Percentiles rank a stretch among this genome's conserved stretches.
phyloP scores from a whole-genome alignment of 371 early-diverging fungal species.

The Mucor sp. region DNA sequence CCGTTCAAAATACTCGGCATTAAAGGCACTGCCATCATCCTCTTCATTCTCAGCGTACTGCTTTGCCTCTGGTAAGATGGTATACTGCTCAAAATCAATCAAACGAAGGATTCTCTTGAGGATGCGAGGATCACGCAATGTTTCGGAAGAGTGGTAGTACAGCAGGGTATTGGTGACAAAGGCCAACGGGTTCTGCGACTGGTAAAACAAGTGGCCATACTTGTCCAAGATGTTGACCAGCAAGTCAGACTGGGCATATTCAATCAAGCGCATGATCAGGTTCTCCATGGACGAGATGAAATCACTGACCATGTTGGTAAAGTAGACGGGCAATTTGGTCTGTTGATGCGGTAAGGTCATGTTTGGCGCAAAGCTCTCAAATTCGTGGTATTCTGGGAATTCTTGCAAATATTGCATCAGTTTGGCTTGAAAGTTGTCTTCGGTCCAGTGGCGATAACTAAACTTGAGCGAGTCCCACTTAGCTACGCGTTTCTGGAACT shows the following conservation, averaged over 20 bases:
- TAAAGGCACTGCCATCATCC: slow-evolving; percentile 43
- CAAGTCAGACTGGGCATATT: slow-evolving; percentile 63
- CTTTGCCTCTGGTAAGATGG: slow-evolving; percentile 53
- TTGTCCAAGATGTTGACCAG: slow-evolving; percentile 65
- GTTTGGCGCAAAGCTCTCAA: slow-evolving; percentile 63
- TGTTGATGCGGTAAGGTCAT: slow-evolving; percentile 51
- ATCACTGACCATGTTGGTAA: slow-evolving; percentile 69
- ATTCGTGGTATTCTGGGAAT: slow-evolving; percentile 77
- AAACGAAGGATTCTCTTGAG: slow-evolving; percentile 51
- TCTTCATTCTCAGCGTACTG: slow-evolving; percentile 43
- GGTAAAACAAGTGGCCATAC: slow-evolving; percentile 67
- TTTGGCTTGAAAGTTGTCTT: slow-evolving; percentile 69
- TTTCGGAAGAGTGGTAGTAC: slow-evolving; percentile 69
- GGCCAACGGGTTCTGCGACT: slow-evolving; percentile 70
- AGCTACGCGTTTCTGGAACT: slow-evolving; percentile 59
- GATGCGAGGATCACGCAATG: slow-evolving; percentile 58
- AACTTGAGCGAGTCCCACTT: slow-evolving; percentile 71
- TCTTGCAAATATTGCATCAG: slow-evolving; percentile 62
- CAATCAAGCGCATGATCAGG: slow-evolving; percentile 70
- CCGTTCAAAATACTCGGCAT: slow-evolving; percentile 57
- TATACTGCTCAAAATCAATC: slow-evolving; percentile 59
- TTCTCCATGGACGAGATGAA: slow-evolving; percentile 70
- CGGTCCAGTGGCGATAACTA: slow-evolving; percentile 73
- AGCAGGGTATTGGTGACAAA: slow-evolving; percentile 68
- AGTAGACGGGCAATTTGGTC: slow-evolving; percentile 69